A percentile compares a stretch with the other conserved stretches of the same genome.
These are phyloP conservation scores for Phytophthora foliorum DNA, from an alignment of 352 stramenopile species.

Conservation along the genomic window DNA sequence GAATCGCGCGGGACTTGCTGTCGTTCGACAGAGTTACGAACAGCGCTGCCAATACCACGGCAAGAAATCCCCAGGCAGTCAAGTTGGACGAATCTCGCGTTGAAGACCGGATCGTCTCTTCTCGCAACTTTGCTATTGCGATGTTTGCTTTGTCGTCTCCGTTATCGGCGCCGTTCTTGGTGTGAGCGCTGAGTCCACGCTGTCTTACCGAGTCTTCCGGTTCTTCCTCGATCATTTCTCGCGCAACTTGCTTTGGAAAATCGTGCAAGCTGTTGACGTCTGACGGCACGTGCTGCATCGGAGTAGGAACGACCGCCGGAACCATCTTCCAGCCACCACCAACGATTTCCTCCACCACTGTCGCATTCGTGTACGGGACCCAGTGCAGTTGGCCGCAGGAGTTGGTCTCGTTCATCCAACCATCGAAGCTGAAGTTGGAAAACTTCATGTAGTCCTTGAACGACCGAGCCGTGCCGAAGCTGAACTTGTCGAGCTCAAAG, in stretches of 20 bases:
- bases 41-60: constrained; percentile 44
- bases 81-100: constrained; percentile 28
- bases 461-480: constrained; percentile 55
- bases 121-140: constrained; percentile 35
- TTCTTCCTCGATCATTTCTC: constrained; percentile 31
- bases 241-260: constrained; percentile 8
- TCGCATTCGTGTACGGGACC: constrained; percentile 63
- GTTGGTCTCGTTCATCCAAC: constrained; percentile 61
- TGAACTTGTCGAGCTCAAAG: constrained; percentile 62
- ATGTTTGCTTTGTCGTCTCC: constrained; percentile 29
- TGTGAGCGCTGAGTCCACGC: constrained; percentile 30
- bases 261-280: constrained; percentile 12
- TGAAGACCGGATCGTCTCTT: constrained; percentile 34
- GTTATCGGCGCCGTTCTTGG: constrained; percentile 42
- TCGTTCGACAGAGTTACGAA: constrained; percentile 78
- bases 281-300: constrained; percentile 21
- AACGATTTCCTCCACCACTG: constrained; percentile 54
- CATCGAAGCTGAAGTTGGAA: constrained; percentile 53
- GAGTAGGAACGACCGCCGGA: neutral
- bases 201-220: constrained; percentile 14
- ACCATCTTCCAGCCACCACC: constrained; percentile 50
- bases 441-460: constrained; percentile 68
- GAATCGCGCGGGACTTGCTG: constrained; percentile 53
- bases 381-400: constrained; percentile 72
- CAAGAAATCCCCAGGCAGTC: constrained; percentile 54